Conservation (phyloP, 208 protist species). For the Acanthamoeba triangularis region DNA sequence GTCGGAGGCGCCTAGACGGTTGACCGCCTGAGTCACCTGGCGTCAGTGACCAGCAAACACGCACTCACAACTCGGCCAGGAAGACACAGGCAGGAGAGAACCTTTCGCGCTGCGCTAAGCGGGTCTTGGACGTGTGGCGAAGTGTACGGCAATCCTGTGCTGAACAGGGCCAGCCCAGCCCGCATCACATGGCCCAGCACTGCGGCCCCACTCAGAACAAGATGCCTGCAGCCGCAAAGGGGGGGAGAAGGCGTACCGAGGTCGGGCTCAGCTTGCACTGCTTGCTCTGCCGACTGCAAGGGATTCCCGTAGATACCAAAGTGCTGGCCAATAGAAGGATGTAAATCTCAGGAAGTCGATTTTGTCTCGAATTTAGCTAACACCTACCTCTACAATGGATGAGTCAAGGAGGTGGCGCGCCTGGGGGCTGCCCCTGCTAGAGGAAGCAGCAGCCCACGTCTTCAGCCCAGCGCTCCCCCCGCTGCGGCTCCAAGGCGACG, state of each 20-base stretch:
- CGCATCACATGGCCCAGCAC: slow-evolving; percentile 57
- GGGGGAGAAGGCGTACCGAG: slow-evolving; percentile 19
- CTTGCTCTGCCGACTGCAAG: not conserved
- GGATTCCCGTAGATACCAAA: slow-evolving; percentile 36
- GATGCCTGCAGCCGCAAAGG: not conserved
- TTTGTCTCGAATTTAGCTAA: no score
- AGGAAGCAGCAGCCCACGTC: not conserved
- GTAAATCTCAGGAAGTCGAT: not conserved
- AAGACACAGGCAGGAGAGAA: not conserved
- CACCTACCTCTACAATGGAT: not conserved
- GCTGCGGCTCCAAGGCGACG: no score
- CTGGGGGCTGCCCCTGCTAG: not conserved
- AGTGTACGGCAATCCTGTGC: slow-evolving; percentile 24
- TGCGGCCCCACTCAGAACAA: not conserved
- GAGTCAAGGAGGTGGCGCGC: slow-evolving; percentile 1
- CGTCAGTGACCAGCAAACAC: not conserved
- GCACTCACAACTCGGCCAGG: no score
- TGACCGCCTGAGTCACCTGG: not conserved
- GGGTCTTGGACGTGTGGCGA: not conserved
- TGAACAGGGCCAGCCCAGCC: slow-evolving; percentile 30
- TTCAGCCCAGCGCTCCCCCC: not conserved
- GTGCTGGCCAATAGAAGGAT: not conserved
- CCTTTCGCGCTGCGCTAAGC: not conserved
- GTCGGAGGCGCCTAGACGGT: not conserved
- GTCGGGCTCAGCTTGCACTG: not conserved